Evolutionary conservation across 805 yeast species (phyloP), one percentile per base, ranked within the genome.

Genomic region (Saturnispora besseyi): DNA sequence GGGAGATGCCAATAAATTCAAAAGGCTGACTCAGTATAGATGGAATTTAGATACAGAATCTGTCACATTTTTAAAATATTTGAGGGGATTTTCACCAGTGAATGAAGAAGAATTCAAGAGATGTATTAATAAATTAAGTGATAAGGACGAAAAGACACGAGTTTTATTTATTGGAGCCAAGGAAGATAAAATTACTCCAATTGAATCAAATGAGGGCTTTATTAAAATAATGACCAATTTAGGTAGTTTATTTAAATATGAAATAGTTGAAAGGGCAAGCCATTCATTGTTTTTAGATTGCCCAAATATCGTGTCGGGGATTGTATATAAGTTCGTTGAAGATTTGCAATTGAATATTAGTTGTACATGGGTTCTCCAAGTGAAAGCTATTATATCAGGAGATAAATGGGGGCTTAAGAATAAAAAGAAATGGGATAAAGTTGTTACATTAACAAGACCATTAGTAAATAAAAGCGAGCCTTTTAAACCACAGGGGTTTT

Each of bases 351-450:
- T 76, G 45, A 76, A 81, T 55, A 71, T 85, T 33, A 77, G 81
- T 21, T 78, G 84, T 26, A 77, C 85, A 2, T 84, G 90, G 90
- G 87, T 82, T 44, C 69, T 84, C 47, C 72, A 76, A 53, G 71
- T 79, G 15, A 77, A 79, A 57, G 85, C 85, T 2, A 73, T 77
- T 47, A 73, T 79, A 12, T 74, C 79, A 26, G 84, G 84, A 2
- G 84, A 78, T 57, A 84, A 85, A 64, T 85, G 91, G 91, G 86
- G 88, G 22, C 65, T 85, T 54, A 84, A 84, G 63, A 85, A 84
- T 59, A 85, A 82, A 59, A 73, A 70, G 53, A 85, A 84, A 62
- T 85, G 93, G 91, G 71, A 73, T 59, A 67, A 72, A 32, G 70
- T 80, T 6, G 70, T 71, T 42, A 69, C 80, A 0, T 69, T 84